phyloP scores from a whole-genome alignment of 2,329 filamentous ascomycete species.

The Colletotrichum sp. region DNA sequence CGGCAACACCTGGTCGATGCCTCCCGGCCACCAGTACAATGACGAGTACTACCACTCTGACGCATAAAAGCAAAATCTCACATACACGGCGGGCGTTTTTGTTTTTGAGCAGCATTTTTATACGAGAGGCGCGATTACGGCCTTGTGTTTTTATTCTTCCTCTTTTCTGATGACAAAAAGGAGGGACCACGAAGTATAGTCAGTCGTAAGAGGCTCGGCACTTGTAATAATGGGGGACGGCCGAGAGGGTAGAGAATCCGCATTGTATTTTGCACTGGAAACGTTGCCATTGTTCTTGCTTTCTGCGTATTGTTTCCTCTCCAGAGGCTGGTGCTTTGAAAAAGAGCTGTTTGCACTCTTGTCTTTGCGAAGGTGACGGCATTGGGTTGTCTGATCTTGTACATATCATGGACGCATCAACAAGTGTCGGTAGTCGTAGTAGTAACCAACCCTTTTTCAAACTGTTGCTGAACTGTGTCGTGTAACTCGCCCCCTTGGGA shows the following conservation, averaged over 20 bases:
- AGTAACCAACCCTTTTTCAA: not conserved
- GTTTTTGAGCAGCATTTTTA: constrained; percentile 15
- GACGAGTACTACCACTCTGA: constrained; percentile 61
- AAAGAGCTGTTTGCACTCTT: not conserved
- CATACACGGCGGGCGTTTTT: constrained; percentile 12
- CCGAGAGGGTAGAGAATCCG: not conserved
- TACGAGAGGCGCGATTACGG: constrained; percentile 14
- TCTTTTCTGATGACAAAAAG: not conserved
- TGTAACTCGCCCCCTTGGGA: not conserved
- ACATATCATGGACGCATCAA: not conserved
- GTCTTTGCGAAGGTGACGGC: not conserved
- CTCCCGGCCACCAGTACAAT: constrained; percentile 50
- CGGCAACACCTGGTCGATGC: constrained; percentile 46
- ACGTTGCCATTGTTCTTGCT: not conserved
- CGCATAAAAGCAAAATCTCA: constrained; percentile 36
- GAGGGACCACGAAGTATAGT: not conserved
- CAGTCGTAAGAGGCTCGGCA: not conserved
- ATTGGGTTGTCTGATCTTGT: not conserved
- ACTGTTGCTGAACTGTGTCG: not conserved
- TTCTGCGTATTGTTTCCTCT: not conserved
- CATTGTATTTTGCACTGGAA: not conserved
- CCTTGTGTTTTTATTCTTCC: not conserved
- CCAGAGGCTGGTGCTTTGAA: not conserved
- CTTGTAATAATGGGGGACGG: constrained; percentile 15
- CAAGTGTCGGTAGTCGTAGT: not conserved